Conservation (phyloP, 164 flowering plant species). For the Chimonanthus praecox region DNA sequence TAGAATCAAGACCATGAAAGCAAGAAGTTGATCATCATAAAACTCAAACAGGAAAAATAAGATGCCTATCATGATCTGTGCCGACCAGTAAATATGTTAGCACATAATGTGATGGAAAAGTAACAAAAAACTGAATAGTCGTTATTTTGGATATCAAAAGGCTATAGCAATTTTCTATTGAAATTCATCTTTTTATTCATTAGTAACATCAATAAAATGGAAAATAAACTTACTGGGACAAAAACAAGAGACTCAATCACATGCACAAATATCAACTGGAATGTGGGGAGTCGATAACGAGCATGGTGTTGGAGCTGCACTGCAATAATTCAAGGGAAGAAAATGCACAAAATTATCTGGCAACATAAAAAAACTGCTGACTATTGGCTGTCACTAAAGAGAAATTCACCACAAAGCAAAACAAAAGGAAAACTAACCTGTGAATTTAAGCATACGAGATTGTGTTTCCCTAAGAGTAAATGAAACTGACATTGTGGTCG, state of each 20-base stretch:
- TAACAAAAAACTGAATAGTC: neutral
- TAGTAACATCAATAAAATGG: slow-evolving; percentile 2
- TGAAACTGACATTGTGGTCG: slow-evolving; percentile 98
- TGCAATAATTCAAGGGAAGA: slow-evolving; percentile 33
- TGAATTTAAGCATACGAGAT: slow-evolving; percentile 95
- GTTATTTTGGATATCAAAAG: neutral
- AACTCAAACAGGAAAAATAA: slow-evolving; percentile 95
- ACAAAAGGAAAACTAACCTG: slow-evolving; percentile 47
- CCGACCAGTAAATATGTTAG: neutral
- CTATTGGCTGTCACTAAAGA: neutral
- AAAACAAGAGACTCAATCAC: slow-evolving; percentile 98
- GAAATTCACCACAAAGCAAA: neutral
- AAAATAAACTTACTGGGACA: slow-evolving; percentile 66
- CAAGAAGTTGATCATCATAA: slow-evolving; percentile 96
- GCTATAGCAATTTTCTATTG: neutral
- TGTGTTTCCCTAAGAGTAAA: slow-evolving; percentile 98
- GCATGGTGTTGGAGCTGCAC: slow-evolving; percentile 99
- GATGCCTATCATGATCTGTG: slow-evolving; percentile 99
- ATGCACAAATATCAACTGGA: slow-evolving; percentile 96
- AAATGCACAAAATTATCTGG: neutral
- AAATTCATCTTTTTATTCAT: neutral
- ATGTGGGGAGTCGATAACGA: slow-evolving; percentile 90
- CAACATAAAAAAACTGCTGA: neutral
- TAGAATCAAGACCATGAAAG: slow-evolving; percentile 93
- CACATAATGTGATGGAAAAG: neutral